Evolutionary conservation across 495 filamentous ascomycete genomes (phyloP), one percentile per base, ranked within the genome.

Genomic region (Xylaria venustula): DNA sequence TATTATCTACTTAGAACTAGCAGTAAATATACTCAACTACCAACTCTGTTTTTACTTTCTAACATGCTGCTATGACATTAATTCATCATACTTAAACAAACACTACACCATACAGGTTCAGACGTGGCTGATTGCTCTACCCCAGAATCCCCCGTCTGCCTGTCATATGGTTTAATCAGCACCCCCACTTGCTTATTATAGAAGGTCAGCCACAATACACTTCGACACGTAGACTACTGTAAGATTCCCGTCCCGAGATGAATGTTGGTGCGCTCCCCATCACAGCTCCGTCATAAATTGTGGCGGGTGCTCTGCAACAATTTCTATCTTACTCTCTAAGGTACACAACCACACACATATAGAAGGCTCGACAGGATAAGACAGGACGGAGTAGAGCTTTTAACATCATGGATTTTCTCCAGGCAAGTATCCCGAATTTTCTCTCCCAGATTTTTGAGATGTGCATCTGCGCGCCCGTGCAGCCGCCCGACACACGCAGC

Each of bases 341-440:
- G 32, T 32, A 46, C 22, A 49, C 6, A 20, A 23, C 23, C n/a
- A n/a, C n/a, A n/a, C n/a, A n/a, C n/a, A n/a, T n/a, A n/a, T n/a
- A n/a, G n/a, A n/a, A n/a, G n/a, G n/a, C n/a, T n/a, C n/a, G 28
- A 50, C 25, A 62, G 45, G 42, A 40, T 40, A 40, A 12, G 14
- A 3, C 12, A 50, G 30, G 30, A 34, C n/a, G n/a, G 30, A 11
- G 11, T 34, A 34, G 9, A 34, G 15, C 44, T 30, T 59, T 36
- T n/a, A n/a, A 60, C 55, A 76, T 64, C 66, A 81, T 82, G 80
- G 80, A 80, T 64, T 65, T 81, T 51, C 81, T 85, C 32, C 79
- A 81, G 78, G 82, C 80, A 75, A 36, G 65, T 37, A n/a, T 32
- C 23, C 12, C 25, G 5, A 48, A 36, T 22, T 41, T 8, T 45